Evolutionary conservation across 306 rosid species (phyloP).

Genomic region (Castanopsis chinensis): DNA sequence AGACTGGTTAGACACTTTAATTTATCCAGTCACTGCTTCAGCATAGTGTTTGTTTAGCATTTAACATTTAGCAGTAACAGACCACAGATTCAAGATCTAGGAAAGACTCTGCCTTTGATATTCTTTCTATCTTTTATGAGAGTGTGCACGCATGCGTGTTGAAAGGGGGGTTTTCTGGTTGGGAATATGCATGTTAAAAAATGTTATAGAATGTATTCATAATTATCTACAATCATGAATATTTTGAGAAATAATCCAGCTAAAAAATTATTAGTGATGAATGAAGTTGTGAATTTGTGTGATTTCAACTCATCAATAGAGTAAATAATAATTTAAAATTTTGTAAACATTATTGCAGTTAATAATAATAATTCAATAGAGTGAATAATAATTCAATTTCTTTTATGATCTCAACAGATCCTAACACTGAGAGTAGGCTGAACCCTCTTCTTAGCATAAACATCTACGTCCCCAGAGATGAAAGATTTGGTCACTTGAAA

Average conservation of each 20-base stretch:
- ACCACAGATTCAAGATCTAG: background rate
- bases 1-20: slow-evolving; percentile 38
- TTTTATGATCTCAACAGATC: slow-evolving; percentile 42
- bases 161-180: background rate
- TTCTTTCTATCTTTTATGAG: background rate
- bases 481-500: slow-evolving; percentile 68
- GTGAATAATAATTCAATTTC: background rate
- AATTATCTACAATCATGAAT: background rate
- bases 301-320: background rate
- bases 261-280: background rate
- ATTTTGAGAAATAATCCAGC: background rate
- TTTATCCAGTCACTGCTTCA: background rate
- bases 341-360: background rate
- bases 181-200: background rate
- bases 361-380: no score
- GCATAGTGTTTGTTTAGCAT: background rate
- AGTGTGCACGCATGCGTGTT: background rate
- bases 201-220: background rate
- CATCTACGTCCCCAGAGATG: slow-evolving; percentile 78
- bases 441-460: slow-evolving; percentile 11
- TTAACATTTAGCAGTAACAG: background rate
- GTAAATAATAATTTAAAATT: background rate
- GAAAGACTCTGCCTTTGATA: background rate
- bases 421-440: slow-evolving; percentile 40
- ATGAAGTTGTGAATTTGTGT: background rate